Evolutionary conservation across 1,284 basidiomycete species (phyloP).

Genomic region (Calocybe gambosa): DNA sequence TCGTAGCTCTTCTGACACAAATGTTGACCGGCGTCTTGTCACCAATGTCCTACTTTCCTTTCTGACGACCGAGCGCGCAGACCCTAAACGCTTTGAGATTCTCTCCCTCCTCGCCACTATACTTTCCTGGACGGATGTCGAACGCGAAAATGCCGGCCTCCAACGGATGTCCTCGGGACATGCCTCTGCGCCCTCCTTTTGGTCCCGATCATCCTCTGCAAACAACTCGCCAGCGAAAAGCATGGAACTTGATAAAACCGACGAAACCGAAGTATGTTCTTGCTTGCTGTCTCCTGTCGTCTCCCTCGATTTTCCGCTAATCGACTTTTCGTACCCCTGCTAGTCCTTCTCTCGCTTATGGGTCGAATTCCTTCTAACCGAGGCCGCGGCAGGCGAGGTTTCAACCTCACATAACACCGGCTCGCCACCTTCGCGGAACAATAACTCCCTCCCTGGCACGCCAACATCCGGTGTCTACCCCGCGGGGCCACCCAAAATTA

Average conservation of each 20-base stretch:
- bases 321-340: neutral
- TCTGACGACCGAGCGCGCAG: conserved; percentile 83
- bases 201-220: conserved; percentile 40
- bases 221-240: conserved; percentile 36
- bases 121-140: conserved; percentile 84
- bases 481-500: conserved; percentile 21
- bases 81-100: conserved; percentile 97
- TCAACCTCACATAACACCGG: conserved; percentile 23
- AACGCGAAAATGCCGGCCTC: conserved; percentile 87
- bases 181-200: conserved; percentile 38
- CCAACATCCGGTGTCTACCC: conserved; percentile 29
- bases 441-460: conserved; percentile 44
- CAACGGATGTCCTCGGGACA: conserved; percentile 45
- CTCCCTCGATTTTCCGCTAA: neutral
- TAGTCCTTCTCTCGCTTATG: conserved; percentile 92
- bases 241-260: conserved; percentile 63
- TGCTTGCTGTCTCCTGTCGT: neutral
- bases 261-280: conserved; percentile 64
- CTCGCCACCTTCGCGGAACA: conserved; percentile 28
- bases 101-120: conserved; percentile 84
- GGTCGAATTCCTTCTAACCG: conserved; percentile 93
- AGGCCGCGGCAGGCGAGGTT: conserved; percentile 61
- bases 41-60: conserved; percentile 95
- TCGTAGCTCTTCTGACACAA: conserved; percentile 79
- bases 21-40: conserved; percentile 90